Percentiles rank a stretch among this genome's conserved stretches.
phyloP scores from a whole-genome alignment of 2,329 filamentous ascomycete species.

The Emergomyces pasteurianus region DNA sequence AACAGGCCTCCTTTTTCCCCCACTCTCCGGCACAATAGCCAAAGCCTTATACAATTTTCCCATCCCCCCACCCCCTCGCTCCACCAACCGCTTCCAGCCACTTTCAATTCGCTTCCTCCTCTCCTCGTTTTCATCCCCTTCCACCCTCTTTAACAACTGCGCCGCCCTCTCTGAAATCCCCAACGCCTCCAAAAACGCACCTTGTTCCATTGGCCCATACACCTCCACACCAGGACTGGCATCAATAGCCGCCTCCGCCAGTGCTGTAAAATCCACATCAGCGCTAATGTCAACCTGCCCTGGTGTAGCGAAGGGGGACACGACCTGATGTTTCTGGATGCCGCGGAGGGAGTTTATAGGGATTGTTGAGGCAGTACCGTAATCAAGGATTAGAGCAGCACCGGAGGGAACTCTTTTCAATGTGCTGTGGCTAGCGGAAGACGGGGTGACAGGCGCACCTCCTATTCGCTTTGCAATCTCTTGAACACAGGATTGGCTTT shows the following conservation, averaged over 20 bases:
- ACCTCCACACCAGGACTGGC: conserved; percentile 76
- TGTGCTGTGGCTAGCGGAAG: conserved; percentile 25
- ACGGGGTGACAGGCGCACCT: conserved; percentile 32
- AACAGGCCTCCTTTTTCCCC: conserved; percentile 62
- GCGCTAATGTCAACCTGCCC: conserved; percentile 81
- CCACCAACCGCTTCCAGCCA: conserved; percentile 73
- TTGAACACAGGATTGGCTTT: conserved; percentile 64
- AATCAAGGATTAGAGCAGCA: conserved; percentile 90
- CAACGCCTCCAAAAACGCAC: conserved; percentile 64
- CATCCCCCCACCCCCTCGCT: conserved; percentile 74
- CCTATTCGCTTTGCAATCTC: conserved; percentile 82
- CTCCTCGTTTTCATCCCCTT: conserved; percentile 30
- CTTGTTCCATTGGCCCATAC: conserved; percentile 83
- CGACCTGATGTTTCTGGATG: conserved; percentile 62
- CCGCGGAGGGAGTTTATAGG: conserved; percentile 84
- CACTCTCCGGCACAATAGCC: conserved; percentile 75
- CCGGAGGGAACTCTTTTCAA: conserved; percentile 55
- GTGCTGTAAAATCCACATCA: conserved; percentile 82
- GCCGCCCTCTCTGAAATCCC: conserved; percentile 69
- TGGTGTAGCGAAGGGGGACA: conserved; percentile 67
- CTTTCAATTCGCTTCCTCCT: conserved; percentile 52
- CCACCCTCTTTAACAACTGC: conserved; percentile 45
- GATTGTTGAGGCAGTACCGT: conserved; percentile 67
- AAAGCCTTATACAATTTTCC: conserved; percentile 88
- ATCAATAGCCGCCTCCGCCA: conserved; percentile 68